A percentile compares a stretch with the other conserved stretches of the same genome.
phyloP scores from a whole-genome alignment of 2,329 filamentous ascomycete species.

The Fusarium newnesense region DNA sequence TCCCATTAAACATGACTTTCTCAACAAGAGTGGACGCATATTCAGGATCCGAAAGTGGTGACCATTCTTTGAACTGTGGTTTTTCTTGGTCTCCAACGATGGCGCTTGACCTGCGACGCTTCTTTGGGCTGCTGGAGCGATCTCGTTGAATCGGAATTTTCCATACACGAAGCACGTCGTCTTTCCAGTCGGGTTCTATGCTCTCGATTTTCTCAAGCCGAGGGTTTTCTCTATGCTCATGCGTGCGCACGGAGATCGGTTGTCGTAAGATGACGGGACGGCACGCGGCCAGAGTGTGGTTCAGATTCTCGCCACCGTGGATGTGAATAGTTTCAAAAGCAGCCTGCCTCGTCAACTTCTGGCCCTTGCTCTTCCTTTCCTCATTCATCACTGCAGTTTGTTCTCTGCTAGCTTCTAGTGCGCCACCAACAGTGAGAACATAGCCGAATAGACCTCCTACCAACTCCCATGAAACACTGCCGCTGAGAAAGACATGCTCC shows the following conservation, averaged over 20 bases:
- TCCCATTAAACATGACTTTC: slow-evolving; percentile 51
- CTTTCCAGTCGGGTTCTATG: slow-evolving; percentile 74
- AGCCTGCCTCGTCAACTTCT: slow-evolving; percentile 40
- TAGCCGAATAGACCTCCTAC: slow-evolving; percentile 86
- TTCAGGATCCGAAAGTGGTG: slow-evolving; percentile 44
- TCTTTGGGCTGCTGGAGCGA: slow-evolving; percentile 49
- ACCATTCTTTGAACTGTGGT: slow-evolving; percentile 27
- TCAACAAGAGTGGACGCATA: slow-evolving; percentile 48
- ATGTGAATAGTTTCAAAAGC: slow-evolving; percentile 64
- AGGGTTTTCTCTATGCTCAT: slow-evolving; percentile 70
- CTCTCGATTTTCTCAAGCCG: slow-evolving; percentile 43
- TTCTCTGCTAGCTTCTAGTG: slow-evolving; percentile 60
- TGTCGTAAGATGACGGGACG: slow-evolving; percentile 88
- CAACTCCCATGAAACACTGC: slow-evolving; percentile 78
- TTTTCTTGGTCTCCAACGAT: slow-evolving; percentile 14
- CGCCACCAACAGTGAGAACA: slow-evolving; percentile 84
- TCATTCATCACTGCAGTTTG: slow-evolving; percentile 53
- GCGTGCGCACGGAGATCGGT: slow-evolving; percentile 76
- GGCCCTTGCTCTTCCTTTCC: slow-evolving; percentile 53
- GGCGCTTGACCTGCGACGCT: slow-evolving; percentile 46
- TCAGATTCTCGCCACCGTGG: slow-evolving; percentile 83
- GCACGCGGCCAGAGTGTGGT: slow-evolving; percentile 82
- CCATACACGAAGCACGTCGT: slow-evolving; percentile 86
- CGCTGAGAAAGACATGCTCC: slow-evolving; percentile 84
- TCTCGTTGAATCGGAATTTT: slow-evolving; percentile 67